A percentile compares a stretch with the other conserved stretches of the same genome.
Evolutionary conservation across 2,329 filamentous ascomycete species (phyloP).

Genomic region (Rosellinia necatrix): DNA sequence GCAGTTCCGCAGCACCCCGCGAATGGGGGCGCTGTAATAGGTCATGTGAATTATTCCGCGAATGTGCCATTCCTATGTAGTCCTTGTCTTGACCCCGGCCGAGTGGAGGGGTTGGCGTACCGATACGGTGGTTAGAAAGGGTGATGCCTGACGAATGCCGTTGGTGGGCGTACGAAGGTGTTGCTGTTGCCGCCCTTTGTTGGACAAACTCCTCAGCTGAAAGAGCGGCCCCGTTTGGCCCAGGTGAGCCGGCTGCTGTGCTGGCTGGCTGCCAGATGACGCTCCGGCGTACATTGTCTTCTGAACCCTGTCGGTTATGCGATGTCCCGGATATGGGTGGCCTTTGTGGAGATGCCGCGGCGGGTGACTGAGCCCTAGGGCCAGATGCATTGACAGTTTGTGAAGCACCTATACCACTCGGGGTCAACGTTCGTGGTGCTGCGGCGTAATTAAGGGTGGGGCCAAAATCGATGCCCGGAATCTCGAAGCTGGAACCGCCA

Average conservation of each 20-base stretch:
- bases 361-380: conserved; percentile 35
- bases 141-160: conserved; percentile 61
- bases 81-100: conserved; percentile 49
- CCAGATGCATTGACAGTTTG: conserved; percentile 43
- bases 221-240: conserved; percentile 54
- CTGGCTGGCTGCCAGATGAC: conserved; percentile 79
- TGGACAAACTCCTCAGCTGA: conserved; percentile 84
- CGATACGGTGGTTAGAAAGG: conserved; percentile 45
- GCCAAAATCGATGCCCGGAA: conserved; percentile 84
- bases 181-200: conserved; percentile 65
- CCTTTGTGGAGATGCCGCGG: conserved; percentile 9
- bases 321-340: conserved; percentile 34
- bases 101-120: conserved; percentile 50
- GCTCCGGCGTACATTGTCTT: conserved; percentile 64
- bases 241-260: conserved; percentile 51
- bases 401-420: conserved; percentile 20
- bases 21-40: conserved; percentile 39
- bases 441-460: conserved; percentile 71
- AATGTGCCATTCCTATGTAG: conserved; percentile 46
- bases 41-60: conserved; percentile 52
- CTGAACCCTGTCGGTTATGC: conserved; percentile 53
- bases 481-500: conserved; percentile 50
- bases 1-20: conserved; percentile 45
- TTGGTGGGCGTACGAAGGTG: conserved; percentile 63
- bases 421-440: conserved; percentile 32